phyloP scores from a whole-genome alignment of 1,284 basidiomycete genomes.

The Boletus albobrunnescens region DNA sequence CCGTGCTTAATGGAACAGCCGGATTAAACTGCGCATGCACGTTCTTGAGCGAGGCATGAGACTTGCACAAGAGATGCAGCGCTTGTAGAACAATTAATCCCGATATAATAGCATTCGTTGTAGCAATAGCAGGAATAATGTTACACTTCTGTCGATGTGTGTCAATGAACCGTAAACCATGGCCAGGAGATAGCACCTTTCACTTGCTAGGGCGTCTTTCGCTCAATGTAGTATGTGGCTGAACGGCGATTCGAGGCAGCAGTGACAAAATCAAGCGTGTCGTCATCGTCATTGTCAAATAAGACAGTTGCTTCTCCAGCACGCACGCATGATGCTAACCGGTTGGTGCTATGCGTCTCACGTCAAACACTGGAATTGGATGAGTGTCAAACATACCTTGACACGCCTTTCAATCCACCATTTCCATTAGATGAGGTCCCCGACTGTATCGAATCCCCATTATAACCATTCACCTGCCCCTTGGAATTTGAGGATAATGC shows the following conservation, averaged over 20 bases:
- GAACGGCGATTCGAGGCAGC: constrained; percentile 92
- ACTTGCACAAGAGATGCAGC: constrained; percentile 71
- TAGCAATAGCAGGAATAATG: constrained; percentile 98
- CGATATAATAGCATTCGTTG: constrained; percentile 96
- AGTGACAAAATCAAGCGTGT: constrained; percentile 94
- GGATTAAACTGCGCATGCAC: constrained; percentile 77
- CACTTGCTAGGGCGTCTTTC: constrained; percentile 92
- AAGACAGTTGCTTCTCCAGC: constrained; percentile 74
- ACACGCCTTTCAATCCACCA: constrained; percentile 69
- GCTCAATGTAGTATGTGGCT: constrained; percentile 82
- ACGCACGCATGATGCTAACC: constrained; percentile 71
- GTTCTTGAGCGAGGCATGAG: constrained; percentile 57
- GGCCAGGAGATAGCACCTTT: constrained; percentile 54
- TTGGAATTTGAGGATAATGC: constrained; percentile 12
- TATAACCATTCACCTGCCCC: constrained; percentile 26
- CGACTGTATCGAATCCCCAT: constrained; percentile 19
- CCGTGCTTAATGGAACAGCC: constrained; percentile 66
- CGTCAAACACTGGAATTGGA: constrained; percentile 4
- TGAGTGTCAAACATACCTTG: constrained; percentile 70
- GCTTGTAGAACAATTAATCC: constrained; percentile 93
- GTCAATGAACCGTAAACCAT: background rate
- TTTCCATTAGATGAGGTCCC: constrained; percentile 21
- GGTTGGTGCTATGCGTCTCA: constrained; percentile 57
- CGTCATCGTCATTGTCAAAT: constrained; percentile 98
- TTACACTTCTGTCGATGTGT: constrained; percentile 81